These are phyloP conservation scores for Evansstolkia leycettana DNA, from an alignment of 495 filamentous ascomycete genomes.

Conservation along the genomic window DNA sequence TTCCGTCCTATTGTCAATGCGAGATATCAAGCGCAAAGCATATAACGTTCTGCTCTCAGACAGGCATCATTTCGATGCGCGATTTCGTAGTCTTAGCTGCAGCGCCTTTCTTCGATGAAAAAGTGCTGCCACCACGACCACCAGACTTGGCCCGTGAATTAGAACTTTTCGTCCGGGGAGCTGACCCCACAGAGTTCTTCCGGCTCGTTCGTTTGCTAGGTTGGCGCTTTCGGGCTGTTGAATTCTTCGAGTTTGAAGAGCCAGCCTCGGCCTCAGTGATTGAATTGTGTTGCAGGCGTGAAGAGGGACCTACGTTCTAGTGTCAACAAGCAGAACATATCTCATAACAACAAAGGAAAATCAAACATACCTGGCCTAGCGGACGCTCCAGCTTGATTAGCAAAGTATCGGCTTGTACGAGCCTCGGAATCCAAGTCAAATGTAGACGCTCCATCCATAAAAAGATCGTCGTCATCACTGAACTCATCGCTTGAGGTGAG, in stretches of 20 bases:
- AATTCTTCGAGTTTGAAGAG: constrained; percentile 8
- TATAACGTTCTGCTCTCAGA: constrained; percentile 12
- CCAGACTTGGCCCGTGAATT: constrained; percentile 15
- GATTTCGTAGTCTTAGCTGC: constrained; percentile 19
- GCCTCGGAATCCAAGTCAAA: constrained; percentile 21
- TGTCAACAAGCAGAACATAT: neutral
- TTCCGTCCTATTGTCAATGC: no score
- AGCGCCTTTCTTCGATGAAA: constrained; percentile 14
- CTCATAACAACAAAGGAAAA: no score
- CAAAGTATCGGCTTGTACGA: constrained; percentile 37
- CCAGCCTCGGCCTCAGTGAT: constrained; percentile 12
- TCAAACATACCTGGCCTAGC: no score
- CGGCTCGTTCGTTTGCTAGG: constrained; percentile 19
- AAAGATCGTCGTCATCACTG: constrained; percentile 34
- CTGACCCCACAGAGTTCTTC: constrained; percentile 5
- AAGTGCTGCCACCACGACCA: constrained; percentile 14
- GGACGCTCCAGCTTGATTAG: constrained; percentile 12
- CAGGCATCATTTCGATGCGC: constrained; percentile 36
- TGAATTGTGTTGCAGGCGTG: constrained; percentile 6
- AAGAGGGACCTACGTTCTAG: neutral
- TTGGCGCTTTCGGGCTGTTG: constrained; percentile 18
- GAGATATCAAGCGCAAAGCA: no score
- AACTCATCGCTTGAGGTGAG: constrained; percentile 52
- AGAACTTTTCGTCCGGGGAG: constrained; percentile 8
- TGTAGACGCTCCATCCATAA: constrained; percentile 24